Base-by-base conservation (phyloP, 768 basidiomycete species). In the Pluteus cervinus region DNA sequence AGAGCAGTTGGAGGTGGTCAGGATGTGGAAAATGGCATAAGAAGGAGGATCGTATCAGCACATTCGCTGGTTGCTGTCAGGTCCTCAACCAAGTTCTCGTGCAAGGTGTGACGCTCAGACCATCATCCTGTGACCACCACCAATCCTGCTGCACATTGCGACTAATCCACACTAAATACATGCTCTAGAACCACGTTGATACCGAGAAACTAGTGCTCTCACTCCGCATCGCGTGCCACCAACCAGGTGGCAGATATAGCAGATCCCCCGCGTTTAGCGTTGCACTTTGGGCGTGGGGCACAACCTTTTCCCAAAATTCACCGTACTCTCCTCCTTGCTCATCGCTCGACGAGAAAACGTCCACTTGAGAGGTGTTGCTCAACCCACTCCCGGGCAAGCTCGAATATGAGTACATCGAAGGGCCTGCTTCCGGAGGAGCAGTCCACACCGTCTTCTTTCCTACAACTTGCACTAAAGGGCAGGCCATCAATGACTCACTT, bases 181-280 rank as follows among this genome's bases (percentile, higher is more conserved):
- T n/a, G n/a, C n/a, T n/a, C n/a, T n/a, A 93, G 57, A 89, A 93
- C 88, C 89, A 92, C 73, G 90, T 83, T 22, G 91, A 93, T 31
- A 92, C 71, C 29, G 89, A 92, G 54, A 88, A 82, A 61, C 88
- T 90, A 25, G 69, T 76, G 16, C 75, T 73, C 61, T 88, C 86
- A 57, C 79, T 82, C 45, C 80, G 75, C 85, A 90, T 86, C 12
- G 82, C 84, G 57, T 94, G 90, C 90, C 90, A 94, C 90, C 90
- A 94, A 20, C 86, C 81, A 4, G 86, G 84, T 14, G 94, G 94
- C 47, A 97, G 81, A 54, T 86, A 85, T 30, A 98, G 63, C 29
- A 93, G 40, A 58, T 98, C 94, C 0, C 93, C 94, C 1, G 91
- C 81, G 37, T 69, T 62, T 2, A 98, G 66, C 1, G 76, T 77